These are phyloP conservation scores for Trifolium repens DNA, from an alignment of 306 rosid species.

Conservation along the genomic window DNA sequence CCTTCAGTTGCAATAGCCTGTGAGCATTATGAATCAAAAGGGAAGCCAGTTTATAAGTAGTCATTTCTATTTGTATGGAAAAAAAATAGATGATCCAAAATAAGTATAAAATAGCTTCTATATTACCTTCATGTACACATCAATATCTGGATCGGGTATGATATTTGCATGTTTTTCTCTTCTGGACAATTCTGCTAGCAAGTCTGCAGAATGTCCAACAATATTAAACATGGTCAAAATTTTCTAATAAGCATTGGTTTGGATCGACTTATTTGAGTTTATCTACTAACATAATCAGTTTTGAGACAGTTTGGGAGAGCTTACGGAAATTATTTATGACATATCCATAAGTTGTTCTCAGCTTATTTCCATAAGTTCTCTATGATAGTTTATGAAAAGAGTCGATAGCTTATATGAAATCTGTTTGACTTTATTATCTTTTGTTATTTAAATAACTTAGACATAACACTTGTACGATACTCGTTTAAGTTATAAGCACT, in stretches of 20 bases:
- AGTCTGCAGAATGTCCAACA: conserved; percentile 44
- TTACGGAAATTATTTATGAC: background rate
- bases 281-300: background rate
- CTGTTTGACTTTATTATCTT: background rate
- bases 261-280: background rate
- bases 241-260: no score
- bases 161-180: conserved; percentile 52
- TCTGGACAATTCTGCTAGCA: conserved; percentile 70
- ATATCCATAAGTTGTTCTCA: background rate
- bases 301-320: background rate
- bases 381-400: background rate
- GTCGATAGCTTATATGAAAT: background rate
- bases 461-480: background rate
- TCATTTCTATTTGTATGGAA: conserved; percentile 15
- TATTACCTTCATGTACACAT: conserved; percentile 71
- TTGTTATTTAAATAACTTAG: background rate
- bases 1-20: conserved; percentile 80
- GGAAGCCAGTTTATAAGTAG: conserved; percentile 13
- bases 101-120: background rate
- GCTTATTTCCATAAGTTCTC: background rate
- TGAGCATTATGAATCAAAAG: conserved; percentile 35
- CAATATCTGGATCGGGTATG: conserved; percentile 66
- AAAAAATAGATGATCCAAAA: conserved; percentile 4
- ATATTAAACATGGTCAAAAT: background rate
- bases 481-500: background rate